These are phyloP conservation scores for Erysimum pusillum DNA, from an alignment of 441 rosid genomes.

Conservation along the genomic window DNA sequence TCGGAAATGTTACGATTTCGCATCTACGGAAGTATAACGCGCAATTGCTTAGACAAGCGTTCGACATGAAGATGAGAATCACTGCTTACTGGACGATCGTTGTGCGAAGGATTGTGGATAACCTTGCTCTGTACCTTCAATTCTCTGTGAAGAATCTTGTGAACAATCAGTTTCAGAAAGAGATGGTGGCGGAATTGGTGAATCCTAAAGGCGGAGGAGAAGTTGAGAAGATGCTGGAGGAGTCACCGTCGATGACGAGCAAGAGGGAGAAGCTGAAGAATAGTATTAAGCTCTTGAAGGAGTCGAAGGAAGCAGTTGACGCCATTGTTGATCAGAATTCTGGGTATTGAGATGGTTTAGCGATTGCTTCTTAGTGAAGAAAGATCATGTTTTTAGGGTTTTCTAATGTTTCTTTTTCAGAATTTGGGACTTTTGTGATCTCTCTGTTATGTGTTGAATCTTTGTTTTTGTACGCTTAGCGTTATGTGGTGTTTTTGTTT, in stretches of 20 bases:
- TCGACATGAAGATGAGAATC: conserved; percentile 54
- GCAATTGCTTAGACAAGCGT: conserved; percentile 44
- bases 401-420: not conserved
- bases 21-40: conserved; percentile 21
- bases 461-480: no score
- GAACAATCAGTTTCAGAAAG: conserved; percentile 46
- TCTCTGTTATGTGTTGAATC: no score
- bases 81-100: conserved; percentile 41
- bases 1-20: conserved; percentile 29
- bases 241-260: conserved; percentile 34
- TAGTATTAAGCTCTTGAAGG: conserved; percentile 53
- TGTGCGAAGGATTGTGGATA: conserved; percentile 53
- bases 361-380: not conserved
- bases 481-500: no score
- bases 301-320: conserved; percentile 47
- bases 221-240: conserved; percentile 48
- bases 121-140: conserved; percentile 45
- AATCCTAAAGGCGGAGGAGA: conserved; percentile 24
- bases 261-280: conserved; percentile 58
- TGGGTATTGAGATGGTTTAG: not conserved
- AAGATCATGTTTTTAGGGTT: not conserved
- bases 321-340: conserved; percentile 48
- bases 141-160: conserved; percentile 46
- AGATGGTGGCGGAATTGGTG: conserved; percentile 37
- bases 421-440: no score